Evolutionary conservation across 2,329 filamentous ascomycete genomes (phyloP).

Genomic region (Aaosphaeria arxii): DNA sequence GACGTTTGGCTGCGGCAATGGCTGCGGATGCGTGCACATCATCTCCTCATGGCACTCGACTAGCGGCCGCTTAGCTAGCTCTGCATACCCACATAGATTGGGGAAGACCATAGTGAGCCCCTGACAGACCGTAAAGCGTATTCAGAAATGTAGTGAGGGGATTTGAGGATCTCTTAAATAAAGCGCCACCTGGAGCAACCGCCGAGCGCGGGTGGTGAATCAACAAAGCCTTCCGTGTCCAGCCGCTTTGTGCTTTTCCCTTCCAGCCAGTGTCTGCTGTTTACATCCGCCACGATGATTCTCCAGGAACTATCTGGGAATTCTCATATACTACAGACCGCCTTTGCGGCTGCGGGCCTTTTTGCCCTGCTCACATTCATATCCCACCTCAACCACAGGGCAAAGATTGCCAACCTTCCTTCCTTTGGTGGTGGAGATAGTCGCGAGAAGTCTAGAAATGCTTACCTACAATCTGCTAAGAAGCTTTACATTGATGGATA

Average conservation of each 20-base stretch:
- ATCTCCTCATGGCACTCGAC: neutral
- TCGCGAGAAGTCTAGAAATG: slow-evolving; percentile 19
- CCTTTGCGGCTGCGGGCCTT: slow-evolving; percentile 19
- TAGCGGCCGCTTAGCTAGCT: neutral
- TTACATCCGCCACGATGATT: slow-evolving; percentile 12
- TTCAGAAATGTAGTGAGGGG: neutral
- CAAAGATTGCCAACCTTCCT: slow-evolving; percentile 25
- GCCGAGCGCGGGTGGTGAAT: neutral
- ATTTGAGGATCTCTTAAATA: neutral
- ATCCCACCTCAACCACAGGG: slow-evolving; percentile 17
- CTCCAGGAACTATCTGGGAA: slow-evolving; percentile 13
- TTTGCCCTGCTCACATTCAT: slow-evolving; percentile 18
- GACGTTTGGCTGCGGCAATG: neutral
- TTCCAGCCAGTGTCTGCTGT: neutral
- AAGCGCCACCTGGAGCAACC: no score
- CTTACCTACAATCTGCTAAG: slow-evolving; percentile 18
- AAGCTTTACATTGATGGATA: slow-evolving; percentile 1
- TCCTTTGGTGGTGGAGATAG: slow-evolving; percentile 5
- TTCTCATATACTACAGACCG: slow-evolving; percentile 20
- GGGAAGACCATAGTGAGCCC: neutral
- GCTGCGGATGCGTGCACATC: neutral
- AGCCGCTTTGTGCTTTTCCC: neutral
- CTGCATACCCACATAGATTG: neutral
- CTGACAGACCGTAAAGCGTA: neutral
- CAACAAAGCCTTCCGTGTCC: neutral